A percentile compares a stretch with the other conserved stretches of the same genome.
Evolutionary conservation across 1,139 yeast species (phyloP).

Genomic region (Yamadazyma friedrichii): DNA sequence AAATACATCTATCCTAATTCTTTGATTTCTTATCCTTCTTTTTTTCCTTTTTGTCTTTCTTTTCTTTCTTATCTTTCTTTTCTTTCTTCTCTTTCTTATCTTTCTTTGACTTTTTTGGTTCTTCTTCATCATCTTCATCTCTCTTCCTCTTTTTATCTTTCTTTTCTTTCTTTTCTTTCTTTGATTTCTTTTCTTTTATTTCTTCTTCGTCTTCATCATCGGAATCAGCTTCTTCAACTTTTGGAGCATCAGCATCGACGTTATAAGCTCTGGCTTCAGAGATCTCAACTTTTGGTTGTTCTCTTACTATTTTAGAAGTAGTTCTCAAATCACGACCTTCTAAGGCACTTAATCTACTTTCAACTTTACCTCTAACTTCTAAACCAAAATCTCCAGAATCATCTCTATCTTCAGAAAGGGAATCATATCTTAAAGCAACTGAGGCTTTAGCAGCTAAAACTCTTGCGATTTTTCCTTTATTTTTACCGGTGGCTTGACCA

Average conservation of each 20-base stretch:
- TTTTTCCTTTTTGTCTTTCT: conserved; percentile 5
- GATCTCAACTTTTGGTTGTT: conserved; percentile 79
- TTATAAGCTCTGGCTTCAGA: conserved; percentile 86
- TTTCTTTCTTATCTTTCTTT: conserved; percentile 3
- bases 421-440: conserved; percentile 93
- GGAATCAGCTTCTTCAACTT: conserved; percentile 44
- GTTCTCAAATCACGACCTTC: conserved; percentile 94
- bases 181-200: conserved; percentile 30
- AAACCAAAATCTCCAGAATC: conserved; percentile 94
- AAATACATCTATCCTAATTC: conserved; percentile 8
- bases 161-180: conserved; percentile 33
- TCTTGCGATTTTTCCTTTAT: conserved; percentile 98
- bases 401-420: conserved; percentile 93
- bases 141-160: conserved; percentile 34
- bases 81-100: conserved; percentile 26
- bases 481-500: conserved; percentile 94
- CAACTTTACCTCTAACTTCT: conserved; percentile 90
- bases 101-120: conserved; percentile 5
- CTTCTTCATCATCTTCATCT: conserved; percentile 23
- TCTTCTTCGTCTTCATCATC: conserved; percentile 46
- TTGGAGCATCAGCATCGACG: conserved; percentile 83
- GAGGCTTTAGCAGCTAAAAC: conserved; percentile 99
- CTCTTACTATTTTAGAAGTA: conserved; percentile 71
- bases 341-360: conserved; percentile 87
- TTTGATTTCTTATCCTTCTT: conserved; percentile 4